Evolutionary conservation across 495 filamentous ascomycete species (phyloP), one percentile per base, ranked within the genome.

Genomic region (Lasiosphaeria hispida): DNA sequence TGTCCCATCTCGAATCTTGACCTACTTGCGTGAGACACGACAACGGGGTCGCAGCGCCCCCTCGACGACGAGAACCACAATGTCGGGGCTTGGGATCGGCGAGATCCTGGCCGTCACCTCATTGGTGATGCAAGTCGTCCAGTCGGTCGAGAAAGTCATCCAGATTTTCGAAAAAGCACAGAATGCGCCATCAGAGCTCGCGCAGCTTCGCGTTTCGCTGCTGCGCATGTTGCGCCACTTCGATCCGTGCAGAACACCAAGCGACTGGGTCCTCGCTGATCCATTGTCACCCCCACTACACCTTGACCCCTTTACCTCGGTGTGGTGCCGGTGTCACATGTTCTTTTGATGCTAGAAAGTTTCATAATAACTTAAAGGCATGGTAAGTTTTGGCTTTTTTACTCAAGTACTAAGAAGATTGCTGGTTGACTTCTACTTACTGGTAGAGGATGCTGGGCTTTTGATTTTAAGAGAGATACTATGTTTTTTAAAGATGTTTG

Each of bases 51-150:
- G 10, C 41, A 7, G 41, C 8, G 41, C 41, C 14, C 14, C 41
- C 7, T 17, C 41, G 41, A 44, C 41, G 41, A 15, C 41, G 41
- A 44, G 41, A 44, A 7, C 41, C 41, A 44, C 8, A 8, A 44
- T 44, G 41, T 8, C 41, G 41, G 41, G 41, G 7, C 41, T 44
- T 8, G 41, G 41, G 8, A 44, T 44, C 41, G 41, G 41, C 41
- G 41, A 44, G 41, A 44, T 44, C 41, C 41, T 44, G 41, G 41
- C 41, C 41, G 41, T 44, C 41, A 44, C 41, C 41, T 44, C 41
- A 7, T 15, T 44, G 14, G 41, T 44, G 41, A 44, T 44, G 41
- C 41, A 44, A 15, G 41, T 44, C 8, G 41, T 44, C 41, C 8
- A 44, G 41, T 44, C 41, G 41, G 41, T 44, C 41, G 41, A 44